Evolutionary conservation across 139 green algal genomes (phyloP), one percentile per base, ranked within the genome.

Genomic region (Pleodorina starrii): DNA sequence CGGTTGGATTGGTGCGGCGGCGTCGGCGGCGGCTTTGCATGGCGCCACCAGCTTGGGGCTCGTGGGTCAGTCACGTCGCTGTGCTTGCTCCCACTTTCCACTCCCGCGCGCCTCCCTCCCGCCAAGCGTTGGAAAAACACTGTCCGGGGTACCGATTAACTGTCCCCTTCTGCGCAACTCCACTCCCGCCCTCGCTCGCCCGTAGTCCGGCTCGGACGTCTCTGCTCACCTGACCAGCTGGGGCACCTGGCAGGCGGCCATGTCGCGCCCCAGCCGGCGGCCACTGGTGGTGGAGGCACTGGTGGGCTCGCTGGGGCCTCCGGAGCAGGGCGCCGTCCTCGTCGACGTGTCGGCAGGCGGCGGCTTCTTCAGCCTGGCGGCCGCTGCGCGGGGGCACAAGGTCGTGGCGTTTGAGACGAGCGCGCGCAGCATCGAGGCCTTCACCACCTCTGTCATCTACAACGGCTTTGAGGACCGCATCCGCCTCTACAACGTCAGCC

Each of bases 281-380:
- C 96, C 96, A 42, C 93, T 90, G n/a, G 91, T 97, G 42, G 92
- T 93, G 17, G 96, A 98, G n/a, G 96, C 93, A 3, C 86, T 98
- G 27, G 91, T 97, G 2, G 96, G 96, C 27, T 91, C 93, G 0
- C 90, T 98, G 40, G 93, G 92, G 23, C 50, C 57, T 10, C 73
- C 75, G 71, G 88, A 63, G 54, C 23, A 72, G 25, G 72, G 77
- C 29, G 42, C 51, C 5, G 80, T 94, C 40, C 84, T 98, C 29
- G 76, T 98, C 50, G 96, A 98, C 82, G 90, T 98, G 23, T 96
- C 95, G 0, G 96, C 96, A 21, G 96, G 96, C 7, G 91, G 92
- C 63, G 96, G 96, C 63, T 93, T 97, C 57, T 95, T 97, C 79
- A 94, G 93, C 14, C 86, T 98, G 63, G 96, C 96, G 12, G 96